Base-by-base conservation (phyloP, 176 grass and related monocot genomes). In the Olyra latifolia region DNA sequence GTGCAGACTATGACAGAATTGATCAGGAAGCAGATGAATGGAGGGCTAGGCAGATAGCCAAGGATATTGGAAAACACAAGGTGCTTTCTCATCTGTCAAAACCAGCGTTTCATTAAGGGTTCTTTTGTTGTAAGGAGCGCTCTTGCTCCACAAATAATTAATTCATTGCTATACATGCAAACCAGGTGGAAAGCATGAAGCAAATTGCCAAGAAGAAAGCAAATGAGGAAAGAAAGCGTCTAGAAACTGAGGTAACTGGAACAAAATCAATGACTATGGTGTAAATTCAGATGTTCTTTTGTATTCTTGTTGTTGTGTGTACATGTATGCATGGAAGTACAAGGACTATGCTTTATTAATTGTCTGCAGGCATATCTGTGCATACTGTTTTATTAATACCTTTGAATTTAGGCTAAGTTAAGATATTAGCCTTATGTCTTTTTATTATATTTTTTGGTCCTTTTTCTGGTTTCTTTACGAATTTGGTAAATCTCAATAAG, bases 1-100 rank as follows among this genome's bases (percentile, higher is more conserved):
- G 0, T 84, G 96, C 82, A 58, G 85, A 93, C 80, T 86, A 86
- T 80, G 88, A 93, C 7, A 93, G 84, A 75, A 60, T 90, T 66
- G 90, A 95, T 71, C 83, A 88, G 71, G 92, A 92, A 50, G 90
- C 92, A 53, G 96, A 99, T 91, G 92, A 99, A 75, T 99, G 96
- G 92, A 91, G 90, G 68, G 84, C 88, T 76, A 92, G 87, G 77
- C 86, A 95, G 84, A 95, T 95, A 73, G 90, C 90, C 35, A 95
- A 95, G 82, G 92, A 93, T 79, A 95, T 95, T 49, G 88, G 92
- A 13, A 87, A 83, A 62, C 77, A 84, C 47, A 97, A 93, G 88
- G 94, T 97, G 57, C 69, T 52, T 45, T 70, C 9, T 84, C 24
- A 29, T 86, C 57, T 80, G 0, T 61, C 28, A 12, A 62, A 43